These are phyloP conservation scores for Colletotrichum karsti DNA, from an alignment of 2,329 filamentous ascomycete species.

Conservation along the genomic window DNA sequence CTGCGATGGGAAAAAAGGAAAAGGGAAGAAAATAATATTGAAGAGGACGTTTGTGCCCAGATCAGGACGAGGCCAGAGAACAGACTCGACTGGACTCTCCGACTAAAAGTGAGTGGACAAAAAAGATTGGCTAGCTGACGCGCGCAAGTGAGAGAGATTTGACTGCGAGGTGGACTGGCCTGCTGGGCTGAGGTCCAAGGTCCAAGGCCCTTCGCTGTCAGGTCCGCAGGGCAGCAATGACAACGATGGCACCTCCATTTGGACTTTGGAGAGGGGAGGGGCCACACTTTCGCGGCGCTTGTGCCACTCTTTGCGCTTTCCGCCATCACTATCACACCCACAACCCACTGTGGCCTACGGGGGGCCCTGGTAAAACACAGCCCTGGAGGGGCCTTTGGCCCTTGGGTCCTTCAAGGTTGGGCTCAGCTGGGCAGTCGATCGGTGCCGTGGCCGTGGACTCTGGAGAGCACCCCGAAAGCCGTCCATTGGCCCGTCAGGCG, in stretches of 20 bases:
- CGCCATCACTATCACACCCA: neutral
- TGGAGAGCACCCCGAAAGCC: neutral
- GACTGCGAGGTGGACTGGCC: neutral
- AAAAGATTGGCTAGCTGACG: neutral
- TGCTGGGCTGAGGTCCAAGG: neutral
- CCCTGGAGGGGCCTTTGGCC: neutral
- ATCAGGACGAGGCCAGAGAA: neutral
- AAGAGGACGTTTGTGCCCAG: neutral
- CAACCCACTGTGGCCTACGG: neutral
- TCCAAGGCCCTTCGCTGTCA: conserved; percentile 18
- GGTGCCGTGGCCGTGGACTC: neutral
- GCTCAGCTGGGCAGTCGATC: conserved; percentile 1
- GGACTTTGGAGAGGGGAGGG: neutral
- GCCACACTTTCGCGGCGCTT: neutral
- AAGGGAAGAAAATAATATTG: neutral
- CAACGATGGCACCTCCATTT: neutral
- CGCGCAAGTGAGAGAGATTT: conserved; percentile 6
- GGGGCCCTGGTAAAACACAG: neutral
- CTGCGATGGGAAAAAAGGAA: neutral
- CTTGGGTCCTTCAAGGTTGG: neutral
- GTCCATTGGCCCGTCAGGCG: neutral
- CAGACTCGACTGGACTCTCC: neutral
- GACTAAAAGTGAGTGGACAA: neutral
- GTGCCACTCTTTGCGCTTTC: neutral
- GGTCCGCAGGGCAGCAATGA: neutral